phyloP scores from a whole-genome alignment of 371 early-diverging fungal genomes.

The Mortierella sp. region DNA sequence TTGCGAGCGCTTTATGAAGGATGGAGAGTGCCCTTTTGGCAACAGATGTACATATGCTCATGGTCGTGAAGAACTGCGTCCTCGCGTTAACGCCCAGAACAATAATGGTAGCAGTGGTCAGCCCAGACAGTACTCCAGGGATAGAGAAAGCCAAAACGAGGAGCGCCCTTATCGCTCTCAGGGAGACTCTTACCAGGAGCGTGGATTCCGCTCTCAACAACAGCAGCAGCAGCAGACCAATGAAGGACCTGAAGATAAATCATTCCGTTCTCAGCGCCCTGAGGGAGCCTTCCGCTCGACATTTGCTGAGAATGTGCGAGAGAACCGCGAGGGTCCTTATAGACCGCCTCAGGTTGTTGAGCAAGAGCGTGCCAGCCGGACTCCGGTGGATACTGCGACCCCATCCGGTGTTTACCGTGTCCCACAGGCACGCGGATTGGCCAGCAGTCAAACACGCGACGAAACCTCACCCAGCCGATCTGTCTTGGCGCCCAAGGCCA shows the following conservation, averaged over 20 bases:
- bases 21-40: slow-evolving; percentile 84
- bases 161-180: slow-evolving; percentile 43
- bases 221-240: slow-evolving; percentile 22
- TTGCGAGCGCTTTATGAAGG: slow-evolving; percentile 83
- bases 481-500: slow-evolving; percentile 40
- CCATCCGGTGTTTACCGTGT: slow-evolving; percentile 43
- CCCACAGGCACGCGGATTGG: slow-evolving; percentile 31
- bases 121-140: slow-evolving; percentile 26
- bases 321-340: slow-evolving; percentile 50
- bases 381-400: slow-evolving; percentile 25
- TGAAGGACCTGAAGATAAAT: slow-evolving; percentile 32
- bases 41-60: slow-evolving; percentile 89
- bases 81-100: slow-evolving; percentile 39
- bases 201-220: slow-evolving; percentile 33
- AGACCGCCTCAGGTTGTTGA: slow-evolving; percentile 46
- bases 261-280: slow-evolving; percentile 19
- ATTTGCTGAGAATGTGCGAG: slow-evolving; percentile 37
- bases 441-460: slow-evolving; percentile 19
- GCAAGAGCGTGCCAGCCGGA: slow-evolving; percentile 32
- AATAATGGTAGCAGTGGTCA: slow-evolving; percentile 32
- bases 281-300: slow-evolving; percentile 35
- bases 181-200: slow-evolving; percentile 37
- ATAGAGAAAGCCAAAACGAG: slow-evolving; percentile 16
- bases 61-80: slow-evolving; percentile 66
- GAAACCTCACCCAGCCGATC: slow-evolving; percentile 33